Percentiles rank a stretch among this genome's conserved stretches.
Conservation (phyloP, 2,329 filamentous ascomycete species). For the Dichotomopilus funicola region DNA sequence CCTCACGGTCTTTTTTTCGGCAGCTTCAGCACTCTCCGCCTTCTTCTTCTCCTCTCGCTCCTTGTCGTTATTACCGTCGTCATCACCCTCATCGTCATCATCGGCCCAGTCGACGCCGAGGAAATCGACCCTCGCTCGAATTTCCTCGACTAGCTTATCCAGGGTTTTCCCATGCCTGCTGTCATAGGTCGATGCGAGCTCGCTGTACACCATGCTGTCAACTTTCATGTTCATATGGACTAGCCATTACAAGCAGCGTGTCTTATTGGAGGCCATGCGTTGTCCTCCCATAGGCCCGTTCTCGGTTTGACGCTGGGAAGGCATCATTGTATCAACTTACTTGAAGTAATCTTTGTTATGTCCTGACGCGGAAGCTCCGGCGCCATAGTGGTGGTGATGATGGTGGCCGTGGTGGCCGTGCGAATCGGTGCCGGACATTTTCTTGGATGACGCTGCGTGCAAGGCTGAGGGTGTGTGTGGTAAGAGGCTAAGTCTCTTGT, state of each 20-base stretch:
- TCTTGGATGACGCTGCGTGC: background rate
- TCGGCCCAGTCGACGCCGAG: slow-evolving; percentile 53
- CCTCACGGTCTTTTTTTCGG: slow-evolving; percentile 35
- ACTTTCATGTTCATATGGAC: too few species aligned
- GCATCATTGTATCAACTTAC: slow-evolving; percentile 26
- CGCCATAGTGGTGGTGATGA: slow-evolving; percentile 1
- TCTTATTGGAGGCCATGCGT: too few species aligned
- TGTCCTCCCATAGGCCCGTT: too few species aligned
- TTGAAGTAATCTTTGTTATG: slow-evolving; percentile 39
- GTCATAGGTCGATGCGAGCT: slow-evolving; percentile 51
- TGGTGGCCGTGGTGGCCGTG: background rate
- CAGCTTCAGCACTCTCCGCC: slow-evolving; percentile 6
- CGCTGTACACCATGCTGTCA: slow-evolving; percentile 29
- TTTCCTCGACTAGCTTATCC: slow-evolving; percentile 46
- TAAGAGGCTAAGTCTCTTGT: too few species aligned
- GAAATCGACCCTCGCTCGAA: slow-evolving; percentile 50
- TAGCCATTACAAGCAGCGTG: too few species aligned
- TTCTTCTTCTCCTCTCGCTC: background rate
- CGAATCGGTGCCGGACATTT: background rate
- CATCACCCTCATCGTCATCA: slow-evolving; percentile 33
- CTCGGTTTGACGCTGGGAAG: too few species aligned
- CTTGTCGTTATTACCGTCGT: slow-evolving; percentile 23
- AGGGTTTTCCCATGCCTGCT: slow-evolving; percentile 48
- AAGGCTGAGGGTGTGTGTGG: too few species aligned
- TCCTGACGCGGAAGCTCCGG: slow-evolving; percentile 3